Evolutionary conservation across 192 early-diverging fungal genomes (phyloP), one percentile per base, ranked within the genome.

Genomic region (Linnemannia elongata): DNA sequence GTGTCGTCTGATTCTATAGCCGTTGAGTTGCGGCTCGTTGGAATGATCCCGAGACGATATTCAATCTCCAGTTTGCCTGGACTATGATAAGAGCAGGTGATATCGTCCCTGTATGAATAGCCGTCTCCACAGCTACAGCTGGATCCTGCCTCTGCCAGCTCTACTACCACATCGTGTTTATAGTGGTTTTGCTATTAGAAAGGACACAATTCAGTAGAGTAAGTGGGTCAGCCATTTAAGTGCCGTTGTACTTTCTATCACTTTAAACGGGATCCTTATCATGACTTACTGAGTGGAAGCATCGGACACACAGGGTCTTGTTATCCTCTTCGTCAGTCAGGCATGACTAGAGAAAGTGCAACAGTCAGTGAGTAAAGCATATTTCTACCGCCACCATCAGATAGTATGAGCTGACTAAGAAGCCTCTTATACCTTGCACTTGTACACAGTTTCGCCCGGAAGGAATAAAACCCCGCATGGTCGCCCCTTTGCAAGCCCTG

Each of bases 281-380:
- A 22, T 5, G 49, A 52, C 76, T 74, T 83, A 83, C 82, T 4
- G 82, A 83, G 35, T 77, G 82, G 63, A 83, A 83, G 63, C 82
- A 83, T 17, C 82, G 70, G 20, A 35, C 60, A 38, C 82, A 83
- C 5, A 83, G 76, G 0, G 74, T 60, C 10, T 63, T 71, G 30
- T n/a, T n/a, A 5, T 69, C 38, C 17, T 52, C 39, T n/a, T 30
- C 35, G 6, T 39, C 63, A 0, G 17, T 69, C 3, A 52, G 41
- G 54, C 82, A 83, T 4, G 82, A 63, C 82, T 83, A 78, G 30
- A 33, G 35, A 69, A 52, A 10, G 30, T 36, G 68, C 47, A 69
- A 27, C 8, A 24, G 15, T 6, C 27, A 22, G 75, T 44, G 39
- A 36, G 54, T 76, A 41, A 76, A 68, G 38, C n/a, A 45, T 45